Evolutionary conservation across 2,329 filamentous ascomycete genomes (phyloP).

Genomic region (Fonsecaea multimorphosa): DNA sequence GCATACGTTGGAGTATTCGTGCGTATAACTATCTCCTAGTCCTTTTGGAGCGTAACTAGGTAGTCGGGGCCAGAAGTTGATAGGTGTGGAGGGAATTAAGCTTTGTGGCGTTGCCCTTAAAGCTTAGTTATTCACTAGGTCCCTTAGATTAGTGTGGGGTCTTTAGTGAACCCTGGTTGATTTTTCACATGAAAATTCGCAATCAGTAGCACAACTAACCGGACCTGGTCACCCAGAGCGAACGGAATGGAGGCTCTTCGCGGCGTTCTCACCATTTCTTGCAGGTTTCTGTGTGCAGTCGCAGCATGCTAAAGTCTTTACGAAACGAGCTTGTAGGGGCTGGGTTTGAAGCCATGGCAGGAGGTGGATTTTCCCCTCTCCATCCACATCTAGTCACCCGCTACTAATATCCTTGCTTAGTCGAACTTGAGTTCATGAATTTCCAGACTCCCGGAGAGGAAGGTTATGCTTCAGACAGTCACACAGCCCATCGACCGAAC

Average conservation of each 20-base stretch:
- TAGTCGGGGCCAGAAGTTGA: slow-evolving; percentile 16
- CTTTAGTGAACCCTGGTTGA: slow-evolving; percentile 11
- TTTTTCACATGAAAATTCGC: slow-evolving; percentile 18
- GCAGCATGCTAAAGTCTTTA: too few species aligned
- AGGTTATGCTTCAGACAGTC: too few species aligned
- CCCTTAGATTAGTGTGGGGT: slow-evolving; percentile 5
- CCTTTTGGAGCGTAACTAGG: slow-evolving; percentile 3
- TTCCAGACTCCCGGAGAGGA: too few species aligned
- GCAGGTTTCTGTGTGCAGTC: too few species aligned
- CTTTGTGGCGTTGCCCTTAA: slow-evolving; percentile 14
- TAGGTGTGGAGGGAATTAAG: slow-evolving; percentile 10
- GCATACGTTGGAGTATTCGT: background rate
- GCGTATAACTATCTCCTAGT: slow-evolving; percentile 3
- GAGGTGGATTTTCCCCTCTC: too few species aligned
- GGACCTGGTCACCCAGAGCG: slow-evolving; percentile 18
- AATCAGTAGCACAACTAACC: slow-evolving; percentile 15
- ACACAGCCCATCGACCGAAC: too few species aligned
- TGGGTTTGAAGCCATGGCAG: too few species aligned
- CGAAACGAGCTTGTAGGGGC: too few species aligned
- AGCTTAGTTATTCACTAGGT: slow-evolving; percentile 17
- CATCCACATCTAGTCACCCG: too few species aligned
- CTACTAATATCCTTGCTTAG: too few species aligned
- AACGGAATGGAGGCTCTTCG: slow-evolving; percentile 17
- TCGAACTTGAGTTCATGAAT: too few species aligned
- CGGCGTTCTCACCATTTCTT: slow-evolving; percentile 18